Conservation (phyloP, 1,284 basidiomycete genomes). For the Ustilago hordei region DNA sequence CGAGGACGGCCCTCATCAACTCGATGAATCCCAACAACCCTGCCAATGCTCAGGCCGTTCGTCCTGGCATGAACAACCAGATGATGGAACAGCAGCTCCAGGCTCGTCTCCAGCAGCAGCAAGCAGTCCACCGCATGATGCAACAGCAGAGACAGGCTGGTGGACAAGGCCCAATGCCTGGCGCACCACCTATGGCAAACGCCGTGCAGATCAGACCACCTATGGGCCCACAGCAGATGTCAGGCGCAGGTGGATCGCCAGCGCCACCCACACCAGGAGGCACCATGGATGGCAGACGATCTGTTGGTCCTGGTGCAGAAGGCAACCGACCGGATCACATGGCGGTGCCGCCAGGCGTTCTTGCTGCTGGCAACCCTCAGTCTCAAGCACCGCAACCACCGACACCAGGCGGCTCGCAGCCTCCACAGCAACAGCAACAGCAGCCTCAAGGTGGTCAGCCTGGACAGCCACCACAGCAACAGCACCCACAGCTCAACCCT, state of each 20-base stretch:
- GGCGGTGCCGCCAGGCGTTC: slow-evolving; percentile 24
- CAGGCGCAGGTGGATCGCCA: slow-evolving; percentile 37
- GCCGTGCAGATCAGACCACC: slow-evolving; percentile 47
- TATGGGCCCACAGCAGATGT: slow-evolving; percentile 41
- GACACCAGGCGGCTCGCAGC: slow-evolving; percentile 26
- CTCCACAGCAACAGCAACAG: slow-evolving; percentile 27
- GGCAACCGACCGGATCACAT: slow-evolving; percentile 43
- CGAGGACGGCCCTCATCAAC: slow-evolving; percentile 59
- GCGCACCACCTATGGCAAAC: slow-evolving; percentile 31
- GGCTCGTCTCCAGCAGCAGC: slow-evolving; percentile 57
- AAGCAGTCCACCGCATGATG: slow-evolving; percentile 55
- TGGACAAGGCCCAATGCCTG: slow-evolving; percentile 29
- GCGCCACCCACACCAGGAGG: slow-evolving; percentile 44
- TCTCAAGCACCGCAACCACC: slow-evolving; percentile 35
- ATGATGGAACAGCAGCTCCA: slow-evolving; percentile 59
- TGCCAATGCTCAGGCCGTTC: slow-evolving; percentile 42
- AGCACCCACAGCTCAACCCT: slow-evolving; percentile 56
- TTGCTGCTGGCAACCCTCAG: slow-evolving; percentile 28
- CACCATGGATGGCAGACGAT: slow-evolving; percentile 42
- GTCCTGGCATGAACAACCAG: slow-evolving; percentile 43
- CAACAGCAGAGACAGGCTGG: slow-evolving; percentile 54
- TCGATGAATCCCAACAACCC: slow-evolving; percentile 57
- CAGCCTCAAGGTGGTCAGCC: slow-evolving; percentile 23
- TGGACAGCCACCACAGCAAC: slow-evolving; percentile 40
- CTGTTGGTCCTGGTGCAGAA: slow-evolving; percentile 43